Base-by-base conservation (phyloP, 768 basidiomycete species). In the Trametes meyenii region DNA sequence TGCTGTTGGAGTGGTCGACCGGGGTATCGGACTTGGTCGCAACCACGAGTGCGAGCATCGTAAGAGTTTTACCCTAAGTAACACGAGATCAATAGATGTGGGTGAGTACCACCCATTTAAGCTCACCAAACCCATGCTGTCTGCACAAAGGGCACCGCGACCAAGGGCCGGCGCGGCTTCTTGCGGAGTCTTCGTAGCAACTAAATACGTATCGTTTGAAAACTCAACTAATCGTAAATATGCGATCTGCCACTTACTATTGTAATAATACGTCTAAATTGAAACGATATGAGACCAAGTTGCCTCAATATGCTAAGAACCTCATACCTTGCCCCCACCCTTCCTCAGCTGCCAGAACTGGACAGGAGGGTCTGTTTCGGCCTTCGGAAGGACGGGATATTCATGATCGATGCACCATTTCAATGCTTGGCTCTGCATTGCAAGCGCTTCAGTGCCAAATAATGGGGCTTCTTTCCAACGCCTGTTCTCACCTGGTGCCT, bases 41-140 rank as follows among this genome's bases (percentile, higher is more conserved):
- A 26, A 95, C 73, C 42, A 94, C 81, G 16, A 97, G 78, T 5
- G 93, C 81, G 42, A 97, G 76, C 83, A 94, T 93, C 0, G 92
- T 94, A 43, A 97, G 77, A 0, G 96, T 97, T 79, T 96, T 97
- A 0, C 95, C 95, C 88, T 89, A 17, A n/a, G n/a, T n/a, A n/a
- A 16, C 8, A 16, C 8, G 16, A 10, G 11, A 12, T 58, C 24
- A 58, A 24, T 12, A 52, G 17, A 29, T 36, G 11, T 4, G 6
- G 21, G n/a, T 4, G 14, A 5, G 12, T 24, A 45, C 33, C 29
- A 45, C 17, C 1, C 12, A 3, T 2, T 5, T 3, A 33, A 1
- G n/a, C 57, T 40, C 67, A 85, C 84, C 58, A 84, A 67, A 56
- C 87, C 94, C 95, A 97, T 97, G 42, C 91, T 90, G 74, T 96